Evolutionary conservation across 2,329 filamentous ascomycete genomes (phyloP).

Genomic region (Verticillium klebahnii): DNA sequence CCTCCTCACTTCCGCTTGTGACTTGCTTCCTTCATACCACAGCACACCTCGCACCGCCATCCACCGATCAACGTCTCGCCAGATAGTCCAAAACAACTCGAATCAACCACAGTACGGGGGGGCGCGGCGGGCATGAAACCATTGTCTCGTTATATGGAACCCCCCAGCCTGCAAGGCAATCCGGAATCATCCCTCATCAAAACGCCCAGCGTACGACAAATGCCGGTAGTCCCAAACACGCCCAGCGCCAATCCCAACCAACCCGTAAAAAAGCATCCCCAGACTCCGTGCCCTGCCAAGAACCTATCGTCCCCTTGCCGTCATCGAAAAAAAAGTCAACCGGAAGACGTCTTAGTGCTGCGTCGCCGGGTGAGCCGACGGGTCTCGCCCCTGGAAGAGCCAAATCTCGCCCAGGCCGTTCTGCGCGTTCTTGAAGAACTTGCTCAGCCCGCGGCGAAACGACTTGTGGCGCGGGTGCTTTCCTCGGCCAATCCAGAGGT

Average conservation of each 20-base stretch:
- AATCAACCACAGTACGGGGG: not conserved
- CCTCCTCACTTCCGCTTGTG: not conserved
- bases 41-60: too few relatives aligned
- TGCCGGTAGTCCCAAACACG: not conserved
- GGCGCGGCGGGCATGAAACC: not conserved
- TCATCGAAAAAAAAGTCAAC: not conserved
- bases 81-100: not conserved
- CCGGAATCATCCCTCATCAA: not conserved
- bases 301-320: not conserved
- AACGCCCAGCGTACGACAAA: not conserved
- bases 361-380: not conserved
- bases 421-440: not conserved
- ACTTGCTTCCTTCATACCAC: too few relatives aligned
- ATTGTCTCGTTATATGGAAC: not conserved
- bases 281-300: not conserved
- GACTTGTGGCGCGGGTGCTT: not conserved
- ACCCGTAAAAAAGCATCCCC: not conserved
- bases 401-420: not conserved
- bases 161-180: not conserved
- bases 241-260: not conserved
- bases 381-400: not conserved
- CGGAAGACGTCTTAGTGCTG: not conserved
- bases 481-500: conserved; percentile 2
- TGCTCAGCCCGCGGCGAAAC: conserved; percentile 1
- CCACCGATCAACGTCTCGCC: not conserved